Evolutionary conservation across 2,329 filamentous ascomycete genomes (phyloP), one percentile per base, ranked within the genome.

Genomic region (Emericellopsis cladophorae): DNA sequence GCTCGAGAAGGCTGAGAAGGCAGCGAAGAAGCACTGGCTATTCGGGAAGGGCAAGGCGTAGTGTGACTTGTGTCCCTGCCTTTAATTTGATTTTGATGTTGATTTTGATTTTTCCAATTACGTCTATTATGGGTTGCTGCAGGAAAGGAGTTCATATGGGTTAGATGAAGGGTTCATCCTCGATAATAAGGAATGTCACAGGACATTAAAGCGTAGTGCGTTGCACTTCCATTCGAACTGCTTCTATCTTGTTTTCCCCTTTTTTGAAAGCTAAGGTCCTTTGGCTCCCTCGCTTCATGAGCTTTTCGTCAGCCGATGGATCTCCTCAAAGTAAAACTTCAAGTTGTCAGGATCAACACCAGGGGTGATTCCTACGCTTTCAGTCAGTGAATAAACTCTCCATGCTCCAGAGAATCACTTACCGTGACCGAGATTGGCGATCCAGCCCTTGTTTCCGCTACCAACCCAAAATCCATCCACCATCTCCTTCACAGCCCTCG

Each of bases 361-460:
- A 1, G 92, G 92, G 26, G 92, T 98, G 48, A 98, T 88, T 45
- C 87, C 86, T 92, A 52, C 4, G 21, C 10, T 37, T 7, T 23
- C 22, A 34, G 14, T 32, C 21, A 39, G 31, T 22, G 16, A 39
- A 33, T 33, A 31, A 26, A 12, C 10, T 21, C 5, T 21, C 18
- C 4, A 21, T 21, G 18, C 18, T 21, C 18, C 18, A 21, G 5
- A 21, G 18, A n/a, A 11, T 26, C 36, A 61, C 78, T 54, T 73
- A 85, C 92, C 92, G 57, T 98, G 92, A 8, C 92, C 92, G 46
- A 98, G 72, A 59, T 98, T 98, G 37, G 85, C 87, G 51, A 98
- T 96, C 90, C 92, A 98, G 33, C 90, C 86, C 60, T 89, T 79
- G 62, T 88, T 90, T 9, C 26, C 26, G 12, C 26, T 29, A 46